These are phyloP conservation scores for Meredithiella fracta DNA, from an alignment of 2,329 filamentous ascomycete species.

Conservation along the genomic window DNA sequence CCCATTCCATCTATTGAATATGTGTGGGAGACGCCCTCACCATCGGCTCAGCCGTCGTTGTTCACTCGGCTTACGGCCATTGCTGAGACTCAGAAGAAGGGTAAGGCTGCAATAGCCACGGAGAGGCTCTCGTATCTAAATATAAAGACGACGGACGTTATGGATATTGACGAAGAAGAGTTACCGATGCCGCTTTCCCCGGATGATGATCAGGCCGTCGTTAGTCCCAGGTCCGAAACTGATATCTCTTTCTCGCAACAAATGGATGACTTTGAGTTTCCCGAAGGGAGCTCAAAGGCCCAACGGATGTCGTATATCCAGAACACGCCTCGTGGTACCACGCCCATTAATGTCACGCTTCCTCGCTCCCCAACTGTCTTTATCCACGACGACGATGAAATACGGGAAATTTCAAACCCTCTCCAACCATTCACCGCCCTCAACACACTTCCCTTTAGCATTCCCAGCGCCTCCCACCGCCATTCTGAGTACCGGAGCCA, in stretches of 20 bases:
- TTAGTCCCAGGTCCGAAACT: neutral
- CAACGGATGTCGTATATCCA: slow-evolving; percentile 3
- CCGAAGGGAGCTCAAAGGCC: neutral
- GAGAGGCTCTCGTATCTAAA: neutral
- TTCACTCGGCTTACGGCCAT: neutral
- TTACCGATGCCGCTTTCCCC: neutral
- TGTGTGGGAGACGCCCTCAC: neutral
- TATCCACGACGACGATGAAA: neutral
- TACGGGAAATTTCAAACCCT: neutral
- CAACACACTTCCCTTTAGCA: neutral
- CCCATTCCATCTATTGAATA: neutral
- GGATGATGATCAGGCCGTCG: neutral
- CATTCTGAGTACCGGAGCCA: neutral
- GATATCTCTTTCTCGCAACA: neutral
- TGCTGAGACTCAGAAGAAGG: too few species aligned
- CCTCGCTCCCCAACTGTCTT: neutral
- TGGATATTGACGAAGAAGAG: slow-evolving; percentile 3
- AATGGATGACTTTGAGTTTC: neutral
- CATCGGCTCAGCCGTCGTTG: neutral
- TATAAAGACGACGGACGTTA: neutral
- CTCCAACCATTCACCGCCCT: neutral
- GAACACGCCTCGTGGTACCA: slow-evolving; percentile 1
- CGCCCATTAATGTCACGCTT: neutral
- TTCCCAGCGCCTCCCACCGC: neutral
- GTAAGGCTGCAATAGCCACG: too few species aligned